phyloP scores from a whole-genome alignment of 805 yeast genomes.

The Kluyveromyces aestuarii region DNA sequence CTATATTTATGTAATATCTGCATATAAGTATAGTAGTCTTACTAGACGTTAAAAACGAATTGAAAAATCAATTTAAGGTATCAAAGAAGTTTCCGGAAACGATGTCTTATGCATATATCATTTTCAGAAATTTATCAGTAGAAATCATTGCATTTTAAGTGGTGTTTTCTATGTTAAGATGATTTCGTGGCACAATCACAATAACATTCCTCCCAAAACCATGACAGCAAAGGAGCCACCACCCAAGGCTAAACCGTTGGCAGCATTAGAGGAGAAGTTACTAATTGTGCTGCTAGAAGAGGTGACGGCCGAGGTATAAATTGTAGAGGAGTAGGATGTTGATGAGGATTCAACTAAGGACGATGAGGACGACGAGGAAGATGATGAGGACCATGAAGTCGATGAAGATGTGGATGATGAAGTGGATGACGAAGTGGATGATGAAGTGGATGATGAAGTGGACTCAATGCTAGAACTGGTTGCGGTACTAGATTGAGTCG shows the following conservation, averaged over 20 bases:
- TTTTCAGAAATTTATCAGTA: background rate
- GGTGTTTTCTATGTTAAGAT: background rate
- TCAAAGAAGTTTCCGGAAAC: background rate
- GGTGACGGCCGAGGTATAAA: slow-evolving; percentile 30
- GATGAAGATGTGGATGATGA: slow-evolving; percentile 7
- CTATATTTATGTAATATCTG: background rate
- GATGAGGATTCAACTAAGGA: slow-evolving; percentile 35
- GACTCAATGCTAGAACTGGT: slow-evolving; percentile 18
- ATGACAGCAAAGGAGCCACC: slow-evolving; percentile 6
- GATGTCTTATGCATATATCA: slow-evolving; percentile 7
- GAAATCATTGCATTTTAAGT: background rate
- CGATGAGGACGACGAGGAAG: slow-evolving; percentile 32
- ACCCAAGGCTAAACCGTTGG: slow-evolving; percentile 7
- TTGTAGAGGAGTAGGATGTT: slow-evolving; percentile 42
- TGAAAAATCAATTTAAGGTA: background rate
- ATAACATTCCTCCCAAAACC: background rate
- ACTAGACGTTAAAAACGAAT: background rate
- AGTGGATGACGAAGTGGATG: slow-evolving; percentile 4
- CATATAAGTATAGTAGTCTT: background rate
- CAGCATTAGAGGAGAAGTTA: slow-evolving; percentile 17
- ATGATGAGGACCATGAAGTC: slow-evolving; percentile 4
- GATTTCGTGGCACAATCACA: background rate
- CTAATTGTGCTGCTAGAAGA: slow-evolving; percentile 36
- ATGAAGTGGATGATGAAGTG: slow-evolving; percentile 14
- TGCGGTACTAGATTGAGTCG: slow-evolving; percentile 18